Conservation (phyloP, 2,329 filamentous ascomycete genomes). For the Cryphonectria nitschkei region DNA sequence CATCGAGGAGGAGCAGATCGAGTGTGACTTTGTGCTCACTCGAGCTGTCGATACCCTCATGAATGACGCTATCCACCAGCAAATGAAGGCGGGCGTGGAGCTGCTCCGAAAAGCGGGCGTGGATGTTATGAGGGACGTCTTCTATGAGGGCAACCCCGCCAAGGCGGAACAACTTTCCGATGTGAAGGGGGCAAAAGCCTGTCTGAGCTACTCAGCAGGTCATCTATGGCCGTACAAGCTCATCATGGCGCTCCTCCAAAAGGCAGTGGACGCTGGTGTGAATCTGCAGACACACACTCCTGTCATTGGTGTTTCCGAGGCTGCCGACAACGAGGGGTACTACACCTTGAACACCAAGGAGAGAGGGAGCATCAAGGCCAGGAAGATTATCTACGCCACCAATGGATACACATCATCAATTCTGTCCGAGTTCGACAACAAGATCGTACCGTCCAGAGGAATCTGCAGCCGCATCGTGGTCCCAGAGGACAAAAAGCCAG, state of each 20-base stretch:
- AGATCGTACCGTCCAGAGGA: slow-evolving; percentile 39
- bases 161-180: slow-evolving; percentile 41
- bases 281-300: slow-evolving; percentile 39
- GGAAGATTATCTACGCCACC: slow-evolving; percentile 39
- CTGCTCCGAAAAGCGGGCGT: slow-evolving; percentile 37
- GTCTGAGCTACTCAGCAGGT: slow-evolving; percentile 38
- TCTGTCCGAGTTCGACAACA: slow-evolving; percentile 37
- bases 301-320: slow-evolving; percentile 30
- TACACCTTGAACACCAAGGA: slow-evolving; percentile 29
- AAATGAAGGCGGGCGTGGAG: slow-evolving; percentile 37
- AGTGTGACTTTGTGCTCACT: slow-evolving; percentile 50
- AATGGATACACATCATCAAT: slow-evolving; percentile 41
- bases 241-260: slow-evolving; percentile 34
- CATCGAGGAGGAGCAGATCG: slow-evolving; percentile 43
- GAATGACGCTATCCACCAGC: slow-evolving; percentile 30
- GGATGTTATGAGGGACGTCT: slow-evolving; percentile 36
- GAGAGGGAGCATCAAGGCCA: slow-evolving; percentile 32
- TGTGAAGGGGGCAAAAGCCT: slow-evolving; percentile 42
- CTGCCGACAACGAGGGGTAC: slow-evolving; percentile 24
- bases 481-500: slow-evolving; percentile 11
- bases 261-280: slow-evolving; percentile 31
- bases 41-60: slow-evolving; percentile 45
- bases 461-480: slow-evolving; percentile 34
- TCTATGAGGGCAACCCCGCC: slow-evolving; percentile 32
- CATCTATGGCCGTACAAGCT: slow-evolving; percentile 42